Evolutionary conservation across 106 monocot species (phyloP).

Genomic region (Platanthera guangdongensis): DNA sequence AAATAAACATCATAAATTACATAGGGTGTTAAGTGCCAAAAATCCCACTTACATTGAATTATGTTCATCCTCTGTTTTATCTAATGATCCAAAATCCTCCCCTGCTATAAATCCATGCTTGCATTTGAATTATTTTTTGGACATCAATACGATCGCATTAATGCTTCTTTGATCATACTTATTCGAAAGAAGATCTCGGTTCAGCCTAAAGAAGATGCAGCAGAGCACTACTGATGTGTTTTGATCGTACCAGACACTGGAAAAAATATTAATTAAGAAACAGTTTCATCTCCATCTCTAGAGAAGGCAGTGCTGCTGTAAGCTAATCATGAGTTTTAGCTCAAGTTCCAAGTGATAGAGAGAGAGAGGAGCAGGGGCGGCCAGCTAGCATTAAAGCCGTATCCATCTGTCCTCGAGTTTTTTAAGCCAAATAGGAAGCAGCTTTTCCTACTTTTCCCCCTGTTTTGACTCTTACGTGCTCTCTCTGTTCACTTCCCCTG

Average conservation of each 20-base stretch:
- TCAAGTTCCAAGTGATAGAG: slow-evolving; percentile 8
- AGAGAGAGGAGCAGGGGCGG: neutral
- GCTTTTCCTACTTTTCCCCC: neutral
- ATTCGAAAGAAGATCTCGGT: neutral
- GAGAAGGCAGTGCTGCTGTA: neutral
- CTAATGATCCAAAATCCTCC: too few species aligned
- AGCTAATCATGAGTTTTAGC: slow-evolving; percentile 7
- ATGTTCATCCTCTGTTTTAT: too few species aligned
- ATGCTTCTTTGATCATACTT: too few species aligned
- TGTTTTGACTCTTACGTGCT: neutral
- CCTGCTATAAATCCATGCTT: too few species aligned
- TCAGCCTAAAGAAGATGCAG: neutral
- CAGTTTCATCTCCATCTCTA: neutral
- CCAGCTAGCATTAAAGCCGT: neutral
- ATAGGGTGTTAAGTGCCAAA: too few species aligned
- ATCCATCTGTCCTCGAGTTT: slow-evolving; percentile 3
- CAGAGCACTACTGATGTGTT: too few species aligned
- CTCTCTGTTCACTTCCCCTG: neutral
- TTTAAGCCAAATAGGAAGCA: slow-evolving; percentile 3
- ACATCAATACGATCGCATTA: too few species aligned
- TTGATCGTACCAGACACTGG: neutral
- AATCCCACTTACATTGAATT: too few species aligned
- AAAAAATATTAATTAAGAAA: neutral
- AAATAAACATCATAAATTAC: too few species aligned
- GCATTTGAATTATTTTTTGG: too few species aligned